Conservation (phyloP, 75 land plant species). For the Azolla pinnata region DNA sequence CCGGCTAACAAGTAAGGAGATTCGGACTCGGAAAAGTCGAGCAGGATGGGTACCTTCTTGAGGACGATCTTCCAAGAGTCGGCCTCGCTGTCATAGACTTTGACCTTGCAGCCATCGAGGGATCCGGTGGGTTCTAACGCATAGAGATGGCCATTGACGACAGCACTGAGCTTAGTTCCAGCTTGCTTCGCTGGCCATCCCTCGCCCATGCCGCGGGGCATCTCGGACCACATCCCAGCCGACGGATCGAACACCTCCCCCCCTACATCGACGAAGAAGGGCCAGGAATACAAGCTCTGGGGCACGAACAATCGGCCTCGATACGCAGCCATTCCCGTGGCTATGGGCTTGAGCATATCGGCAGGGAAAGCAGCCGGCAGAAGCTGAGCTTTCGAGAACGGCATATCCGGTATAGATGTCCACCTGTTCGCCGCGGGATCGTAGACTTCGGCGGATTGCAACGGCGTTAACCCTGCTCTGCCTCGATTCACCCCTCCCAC, state of each 20-base stretch:
- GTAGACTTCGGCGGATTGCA: constrained; percentile 86
- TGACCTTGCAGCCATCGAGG: constrained; percentile 65
- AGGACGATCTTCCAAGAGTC: constrained; percentile 80
- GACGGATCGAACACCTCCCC: constrained; percentile 90
- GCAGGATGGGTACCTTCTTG: constrained; percentile 54
- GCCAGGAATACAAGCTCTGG: constrained; percentile 96
- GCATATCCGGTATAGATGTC: constrained; percentile 76
- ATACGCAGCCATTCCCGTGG: constrained; percentile 86
- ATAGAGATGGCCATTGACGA: constrained; percentile 74
- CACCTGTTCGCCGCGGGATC: constrained; percentile 69
- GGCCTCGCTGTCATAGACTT: constrained; percentile 68
- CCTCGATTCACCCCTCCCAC: constrained; percentile 89
- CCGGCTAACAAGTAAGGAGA: constrained; percentile 89
- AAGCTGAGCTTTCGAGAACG: constrained; percentile 69
- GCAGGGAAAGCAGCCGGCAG: constrained; percentile 75
- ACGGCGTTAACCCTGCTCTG: constrained; percentile 69
- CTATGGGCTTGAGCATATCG: constrained; percentile 93
- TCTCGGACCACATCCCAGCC: constrained; percentile 61
- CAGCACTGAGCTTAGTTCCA: constrained; percentile 80
- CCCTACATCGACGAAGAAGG: constrained; percentile 95
- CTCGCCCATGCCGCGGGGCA: constrained; percentile 96
- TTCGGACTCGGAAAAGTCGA: constrained; percentile 68
- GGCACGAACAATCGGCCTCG: constrained; percentile 76
- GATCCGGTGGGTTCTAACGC: constrained; percentile 88
- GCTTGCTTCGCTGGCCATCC: constrained; percentile 98